Conservation (phyloP, 495 filamentous ascomycete genomes). For the Aspergillus campestris region DNA sequence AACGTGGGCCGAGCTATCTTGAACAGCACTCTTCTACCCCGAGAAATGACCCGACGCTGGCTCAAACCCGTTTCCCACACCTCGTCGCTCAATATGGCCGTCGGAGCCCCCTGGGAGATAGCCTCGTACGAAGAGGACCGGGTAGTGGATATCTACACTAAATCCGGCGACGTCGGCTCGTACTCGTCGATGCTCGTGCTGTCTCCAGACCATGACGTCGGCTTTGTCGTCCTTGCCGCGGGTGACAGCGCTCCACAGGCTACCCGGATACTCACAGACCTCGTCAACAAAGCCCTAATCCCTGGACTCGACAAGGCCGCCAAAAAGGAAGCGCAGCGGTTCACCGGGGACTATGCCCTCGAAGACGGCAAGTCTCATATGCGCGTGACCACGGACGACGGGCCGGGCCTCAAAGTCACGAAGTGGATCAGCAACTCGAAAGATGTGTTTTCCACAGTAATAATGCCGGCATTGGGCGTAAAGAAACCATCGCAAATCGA, state of each 20-base stretch:
- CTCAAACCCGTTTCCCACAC: slow-evolving; percentile 46
- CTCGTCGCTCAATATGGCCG: slow-evolving; percentile 31
- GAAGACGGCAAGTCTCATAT: slow-evolving; percentile 31
- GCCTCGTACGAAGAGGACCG: slow-evolving; percentile 9
- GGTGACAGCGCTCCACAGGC: slow-evolving; percentile 16
- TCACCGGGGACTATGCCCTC: slow-evolving; percentile 30
- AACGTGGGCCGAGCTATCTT: slow-evolving; percentile 49
- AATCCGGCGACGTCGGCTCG: slow-evolving; percentile 38
- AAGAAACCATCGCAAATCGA: slow-evolving; percentile 3
- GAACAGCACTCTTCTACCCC: slow-evolving; percentile 34
- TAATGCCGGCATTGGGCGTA: not conserved
- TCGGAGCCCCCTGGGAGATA: slow-evolving; percentile 55
- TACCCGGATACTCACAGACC: slow-evolving; percentile 19
- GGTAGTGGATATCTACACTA: slow-evolving; percentile 47
- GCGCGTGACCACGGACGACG: slow-evolving; percentile 31
- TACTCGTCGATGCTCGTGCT: slow-evolving; percentile 42
- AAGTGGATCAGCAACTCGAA: slow-evolving; percentile 33
- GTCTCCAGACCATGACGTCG: slow-evolving; percentile 45
- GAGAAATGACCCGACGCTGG: slow-evolving; percentile 44
- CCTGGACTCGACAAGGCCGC: slow-evolving; percentile 39
- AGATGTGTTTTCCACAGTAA: slow-evolving; percentile 28
- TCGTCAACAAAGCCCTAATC: slow-evolving; percentile 27
- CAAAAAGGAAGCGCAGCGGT: slow-evolving; percentile 30
- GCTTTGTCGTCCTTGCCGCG: slow-evolving; percentile 40
- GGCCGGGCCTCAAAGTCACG: slow-evolving; percentile 31